These are phyloP conservation scores for Angophora floribunda DNA, from an alignment of 345 rosid species.

Conservation along the genomic window DNA sequence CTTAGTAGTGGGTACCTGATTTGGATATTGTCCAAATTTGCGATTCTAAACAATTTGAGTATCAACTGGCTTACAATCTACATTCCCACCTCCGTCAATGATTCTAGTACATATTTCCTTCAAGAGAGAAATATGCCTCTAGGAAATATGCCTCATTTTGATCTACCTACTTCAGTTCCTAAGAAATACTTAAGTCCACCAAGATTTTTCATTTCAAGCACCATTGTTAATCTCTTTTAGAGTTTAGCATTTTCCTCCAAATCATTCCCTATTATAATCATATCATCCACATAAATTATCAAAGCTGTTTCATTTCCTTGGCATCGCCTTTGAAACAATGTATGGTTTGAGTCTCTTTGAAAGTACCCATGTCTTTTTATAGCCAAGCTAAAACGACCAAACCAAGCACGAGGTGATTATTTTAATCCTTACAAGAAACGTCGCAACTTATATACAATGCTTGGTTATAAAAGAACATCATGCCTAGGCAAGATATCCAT, in stretches of 20 bases:
- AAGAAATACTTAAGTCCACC: not conserved
- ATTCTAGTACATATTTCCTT: not conserved
- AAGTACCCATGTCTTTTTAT: not conserved
- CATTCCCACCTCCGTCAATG: not conserved
- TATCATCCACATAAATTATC: not conserved
- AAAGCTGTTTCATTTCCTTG: not conserved
- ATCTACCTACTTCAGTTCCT: not conserved
- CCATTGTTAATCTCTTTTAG: not conserved
- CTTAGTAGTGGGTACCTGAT: no score
- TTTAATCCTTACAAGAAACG: not conserved
- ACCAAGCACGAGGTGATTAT: not conserved
- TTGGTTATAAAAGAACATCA: fast-evolving
- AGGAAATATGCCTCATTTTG: not conserved
- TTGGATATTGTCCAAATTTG: not conserved
- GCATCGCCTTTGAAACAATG: not conserved
- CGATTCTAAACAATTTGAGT: not conserved
- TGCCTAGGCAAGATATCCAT: not conserved
- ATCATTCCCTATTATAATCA: not conserved
- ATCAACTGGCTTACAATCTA: not conserved
- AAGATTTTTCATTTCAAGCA: not conserved
- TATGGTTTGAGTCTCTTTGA: not conserved
- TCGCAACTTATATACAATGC: not conserved
- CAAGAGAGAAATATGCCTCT: not conserved
- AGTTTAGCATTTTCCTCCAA: not conserved
- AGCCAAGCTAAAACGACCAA: not conserved